Percentiles rank a stretch among this genome's conserved stretches.
Conservation (phyloP, 768 basidiomycete species). For the Lyophyllum atratum region DNA sequence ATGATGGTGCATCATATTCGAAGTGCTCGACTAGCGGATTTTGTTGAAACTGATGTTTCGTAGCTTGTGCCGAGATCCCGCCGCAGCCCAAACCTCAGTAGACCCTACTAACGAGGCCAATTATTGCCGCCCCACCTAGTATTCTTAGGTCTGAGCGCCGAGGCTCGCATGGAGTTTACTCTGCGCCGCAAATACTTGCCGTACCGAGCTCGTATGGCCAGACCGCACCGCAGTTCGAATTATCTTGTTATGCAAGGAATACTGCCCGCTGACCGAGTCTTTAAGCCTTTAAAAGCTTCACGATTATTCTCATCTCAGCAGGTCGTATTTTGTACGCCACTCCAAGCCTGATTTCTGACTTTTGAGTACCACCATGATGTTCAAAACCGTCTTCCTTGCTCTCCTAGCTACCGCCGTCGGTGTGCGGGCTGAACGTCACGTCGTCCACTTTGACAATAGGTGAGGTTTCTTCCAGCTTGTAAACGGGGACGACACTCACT, state of each 20-base stretch:
- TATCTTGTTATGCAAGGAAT: not conserved
- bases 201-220: not conserved
- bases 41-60: not conserved
- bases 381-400: slow-evolving; percentile 17
- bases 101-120: not conserved
- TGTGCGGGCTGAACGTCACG: slow-evolving; percentile 32
- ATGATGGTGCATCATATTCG: not conserved
- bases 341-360: not conserved
- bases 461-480: not conserved
- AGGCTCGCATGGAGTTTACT: not conserved
- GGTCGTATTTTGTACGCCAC: not conserved
- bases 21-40: not conserved
- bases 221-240: not conserved
- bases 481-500: not conserved
- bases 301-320: not conserved
- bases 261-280: not conserved
- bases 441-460: slow-evolving; percentile 37
- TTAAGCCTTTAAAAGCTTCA: not conserved
- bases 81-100: not conserved
- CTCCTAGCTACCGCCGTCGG: slow-evolving; percentile 20
- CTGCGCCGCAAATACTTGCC: not conserved
- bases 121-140: not conserved
- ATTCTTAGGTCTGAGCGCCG: not conserved
- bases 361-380: not conserved
- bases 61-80: not conserved